Conservation (phyloP, 2,329 filamentous ascomycete genomes). For the Shiraia bambusicola region DNA sequence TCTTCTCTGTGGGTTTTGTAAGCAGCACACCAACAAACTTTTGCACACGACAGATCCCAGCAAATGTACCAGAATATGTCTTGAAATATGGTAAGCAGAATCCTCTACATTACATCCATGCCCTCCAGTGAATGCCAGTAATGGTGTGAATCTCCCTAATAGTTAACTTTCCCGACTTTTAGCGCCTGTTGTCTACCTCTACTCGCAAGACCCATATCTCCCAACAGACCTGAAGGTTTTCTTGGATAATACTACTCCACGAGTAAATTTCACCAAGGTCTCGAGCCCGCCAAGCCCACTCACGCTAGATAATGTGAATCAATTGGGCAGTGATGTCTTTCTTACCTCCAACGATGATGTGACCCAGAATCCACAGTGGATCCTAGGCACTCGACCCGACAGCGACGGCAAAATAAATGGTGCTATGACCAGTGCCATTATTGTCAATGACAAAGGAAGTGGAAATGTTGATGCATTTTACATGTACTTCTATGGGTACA, state of each 20-base stretch:
- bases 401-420: conserved; percentile 52
- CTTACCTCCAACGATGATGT: conserved; percentile 50
- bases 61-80: conserved; percentile 41
- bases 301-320: conserved; percentile 46
- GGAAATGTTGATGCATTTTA: conserved; percentile 61
- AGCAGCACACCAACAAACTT: conserved; percentile 20
- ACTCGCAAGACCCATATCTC: conserved; percentile 46
- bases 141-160: background rate
- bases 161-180: conserved; percentile 10
- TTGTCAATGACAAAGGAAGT: conserved; percentile 59
- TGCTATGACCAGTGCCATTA: conserved; percentile 55
- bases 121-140: too few species aligned
- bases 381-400: conserved; percentile 57
- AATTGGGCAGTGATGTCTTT: conserved; percentile 47
- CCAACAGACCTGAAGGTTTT: conserved; percentile 49
- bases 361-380: conserved; percentile 46
- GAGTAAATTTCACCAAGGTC: conserved; percentile 40
- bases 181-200: conserved; percentile 51
- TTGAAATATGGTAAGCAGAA: conserved; percentile 41
- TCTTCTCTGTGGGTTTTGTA: conserved; percentile 16
- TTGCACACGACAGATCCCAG: conserved; percentile 22
- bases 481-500: conserved; percentile 63
- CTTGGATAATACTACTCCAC: conserved; percentile 45
- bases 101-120: background rate
- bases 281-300: conserved; percentile 40